A percentile compares a stretch with the other conserved stretches of the same genome.
phyloP scores from a whole-genome alignment of 352 stramenopile species.

The Discostella stelligera region DNA sequence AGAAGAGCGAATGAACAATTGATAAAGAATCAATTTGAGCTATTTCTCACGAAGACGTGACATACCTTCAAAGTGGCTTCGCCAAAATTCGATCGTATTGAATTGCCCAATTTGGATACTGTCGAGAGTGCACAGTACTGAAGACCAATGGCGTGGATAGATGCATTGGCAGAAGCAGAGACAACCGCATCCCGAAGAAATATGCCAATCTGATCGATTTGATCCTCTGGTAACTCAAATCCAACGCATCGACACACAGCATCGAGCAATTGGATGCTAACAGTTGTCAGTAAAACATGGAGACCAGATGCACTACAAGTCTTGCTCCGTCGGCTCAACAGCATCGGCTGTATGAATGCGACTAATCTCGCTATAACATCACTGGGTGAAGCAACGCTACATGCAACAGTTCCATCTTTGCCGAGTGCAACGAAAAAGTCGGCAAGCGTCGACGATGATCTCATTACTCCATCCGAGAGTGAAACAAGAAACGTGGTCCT shows the following conservation, averaged over 20 bases:
- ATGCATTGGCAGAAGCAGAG: conserved; percentile 10
- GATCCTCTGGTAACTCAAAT: conserved; percentile 21
- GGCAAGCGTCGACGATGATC: conserved; percentile 14
- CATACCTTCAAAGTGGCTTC: conserved; percentile 33
- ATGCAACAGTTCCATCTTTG: neutral
- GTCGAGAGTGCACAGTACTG: conserved; percentile 25
- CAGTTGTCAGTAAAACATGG: conserved; percentile 1
- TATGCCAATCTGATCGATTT: conserved; percentile 14
- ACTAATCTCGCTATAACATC: conserved; percentile 21
- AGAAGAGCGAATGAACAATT: neutral
- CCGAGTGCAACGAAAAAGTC: conserved; percentile 19
- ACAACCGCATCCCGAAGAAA: conserved; percentile 14
- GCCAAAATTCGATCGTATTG: conserved; percentile 25
- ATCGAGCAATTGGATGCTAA: conserved; percentile 21
- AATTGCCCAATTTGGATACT: conserved; percentile 21
- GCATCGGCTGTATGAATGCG: conserved; percentile 4
- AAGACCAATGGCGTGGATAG: conserved; percentile 10
- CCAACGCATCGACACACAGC: conserved; percentile 7
- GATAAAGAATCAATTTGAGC: neutral
- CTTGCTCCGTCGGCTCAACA: conserved; percentile 8
- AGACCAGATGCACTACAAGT: neutral
- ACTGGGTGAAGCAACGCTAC: neutral
- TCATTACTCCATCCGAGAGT: conserved; percentile 30
- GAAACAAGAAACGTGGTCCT: conserved; percentile 27
- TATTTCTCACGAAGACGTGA: neutral